Evolutionary conservation across 352 stramenopile species (phyloP), one percentile per base, ranked within the genome.

Genomic region (Phytopythium kandeliae): DNA sequence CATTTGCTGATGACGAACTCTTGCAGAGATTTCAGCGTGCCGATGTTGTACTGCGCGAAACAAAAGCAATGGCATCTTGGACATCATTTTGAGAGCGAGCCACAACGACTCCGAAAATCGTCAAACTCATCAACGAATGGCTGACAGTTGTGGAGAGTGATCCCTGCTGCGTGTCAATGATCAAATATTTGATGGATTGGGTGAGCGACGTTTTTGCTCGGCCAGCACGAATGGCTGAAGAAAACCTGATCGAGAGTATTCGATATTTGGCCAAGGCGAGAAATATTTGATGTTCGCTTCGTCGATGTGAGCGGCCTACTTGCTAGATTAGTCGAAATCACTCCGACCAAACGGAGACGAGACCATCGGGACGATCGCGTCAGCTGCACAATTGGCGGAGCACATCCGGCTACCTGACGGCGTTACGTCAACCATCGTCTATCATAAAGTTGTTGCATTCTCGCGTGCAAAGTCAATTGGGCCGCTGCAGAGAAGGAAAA

Each of bases 101-200:
- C 0, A 4, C 13, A 1, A 21, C 26, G 1, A n/a, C n/a, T 42
- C 51, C 7, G 9, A 58, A 1, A 13, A 24, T 62, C 2, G 21
- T 44, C 11, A n/a, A 54, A 3, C 48, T 41, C 1, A 56, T 62
- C 10, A 48, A 57, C 16, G 31, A 58, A 7, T 41, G 41, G 1
- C n/a, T 67, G 34, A 37, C 41, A 1, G 17, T 22, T n/a, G 51
- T 63, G 2, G 54, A 67, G 28, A 59, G 33, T 13, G 59, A 62
- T 16, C 51, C 15, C n/a, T 59, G 48, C 43, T 63, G 43, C 22
- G 25, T 63, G 11, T 63, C 49, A 8, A 37, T 58, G 15, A 38
- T 67, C 2, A 40, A 45, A 3, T 24, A 63, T n/a, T 42, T 53
- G 4, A 63, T 67, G 24, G 5, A 26, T 5, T 50, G 49, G 36